Evolutionary conservation across 345 rosid species (phyloP).

Genomic region (Syzygium aromaticum): DNA sequence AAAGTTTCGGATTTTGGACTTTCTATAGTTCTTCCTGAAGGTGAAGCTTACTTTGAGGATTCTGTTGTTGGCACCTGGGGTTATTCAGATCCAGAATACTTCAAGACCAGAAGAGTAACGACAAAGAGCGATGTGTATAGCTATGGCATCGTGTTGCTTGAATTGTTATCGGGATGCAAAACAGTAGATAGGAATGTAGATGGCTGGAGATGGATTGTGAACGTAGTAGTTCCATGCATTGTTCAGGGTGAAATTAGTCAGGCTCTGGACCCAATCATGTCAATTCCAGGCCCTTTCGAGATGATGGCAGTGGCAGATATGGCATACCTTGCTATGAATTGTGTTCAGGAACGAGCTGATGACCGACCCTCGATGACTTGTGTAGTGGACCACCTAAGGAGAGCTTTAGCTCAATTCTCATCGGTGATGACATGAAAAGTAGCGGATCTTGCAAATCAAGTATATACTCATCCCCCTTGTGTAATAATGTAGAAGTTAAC

Average conservation of each 20-base stretch:
- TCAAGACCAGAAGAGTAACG: neutral
- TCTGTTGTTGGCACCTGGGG: neutral
- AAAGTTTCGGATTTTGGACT: neutral
- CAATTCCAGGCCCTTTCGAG: neutral
- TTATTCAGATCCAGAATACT: conserved; percentile 1
- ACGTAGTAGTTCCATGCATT: neutral
- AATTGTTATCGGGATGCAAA: neutral
- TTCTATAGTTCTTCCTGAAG: neutral
- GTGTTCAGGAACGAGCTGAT: neutral
- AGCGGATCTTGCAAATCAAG: neutral
- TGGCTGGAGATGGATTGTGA: neutral
- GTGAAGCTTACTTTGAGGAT: neutral
- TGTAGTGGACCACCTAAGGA: neutral
- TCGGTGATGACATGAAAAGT: neutral
- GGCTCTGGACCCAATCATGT: conserved; percentile 1
- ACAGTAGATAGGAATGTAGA: neutral
- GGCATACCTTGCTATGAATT: neutral
- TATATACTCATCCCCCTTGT: too few relatives aligned
- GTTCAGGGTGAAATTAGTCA: neutral
- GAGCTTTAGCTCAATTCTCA: neutral
- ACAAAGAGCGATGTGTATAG: conserved; percentile 1
- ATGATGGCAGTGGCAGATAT: conserved; percentile 3
- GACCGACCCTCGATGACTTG: conserved; percentile 1
- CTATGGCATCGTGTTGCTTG: neutral
- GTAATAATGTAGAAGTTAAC: neutral